phyloP scores from a whole-genome alignment of 176 grass and related monocot genomes.

The Aegilops speltoides region DNA sequence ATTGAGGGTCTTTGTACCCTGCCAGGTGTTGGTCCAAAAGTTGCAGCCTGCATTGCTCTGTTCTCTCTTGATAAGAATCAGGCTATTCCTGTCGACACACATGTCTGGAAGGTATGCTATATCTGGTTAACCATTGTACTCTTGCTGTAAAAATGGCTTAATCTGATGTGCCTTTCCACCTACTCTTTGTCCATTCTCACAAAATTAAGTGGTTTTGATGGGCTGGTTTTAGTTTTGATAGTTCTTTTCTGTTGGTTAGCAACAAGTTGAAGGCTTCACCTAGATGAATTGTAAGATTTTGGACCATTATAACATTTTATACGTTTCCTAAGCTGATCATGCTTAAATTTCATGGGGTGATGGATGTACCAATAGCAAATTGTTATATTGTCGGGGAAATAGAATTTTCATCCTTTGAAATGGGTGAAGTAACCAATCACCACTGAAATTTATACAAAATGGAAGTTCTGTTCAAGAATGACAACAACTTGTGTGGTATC shows the following conservation, averaged over 20 bases:
- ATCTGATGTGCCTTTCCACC: background rate
- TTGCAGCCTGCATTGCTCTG: constrained; percentile 88
- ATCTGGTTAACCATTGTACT: background rate
- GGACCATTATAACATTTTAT: background rate
- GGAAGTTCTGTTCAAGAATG: background rate
- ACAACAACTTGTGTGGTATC: background rate
- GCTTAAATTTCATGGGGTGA: background rate
- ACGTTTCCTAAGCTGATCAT: background rate
- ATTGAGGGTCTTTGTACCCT: constrained; percentile 89
- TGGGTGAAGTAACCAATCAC: background rate
- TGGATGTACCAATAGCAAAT: background rate
- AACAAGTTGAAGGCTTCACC: constrained; percentile 10
- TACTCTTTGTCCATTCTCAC: background rate
- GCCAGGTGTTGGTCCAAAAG: constrained; percentile 89
- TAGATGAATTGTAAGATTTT: background rate
- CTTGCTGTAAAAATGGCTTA: background rate
- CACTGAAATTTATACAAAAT: background rate
- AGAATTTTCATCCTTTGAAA: background rate
- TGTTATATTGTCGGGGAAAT: background rate
- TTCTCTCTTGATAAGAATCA: constrained; percentile 98
- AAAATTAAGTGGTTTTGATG: background rate
- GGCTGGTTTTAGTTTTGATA: background rate
- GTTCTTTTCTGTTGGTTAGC: background rate
- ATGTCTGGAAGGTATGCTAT: constrained; percentile 83
- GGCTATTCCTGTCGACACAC: constrained; percentile 89